Evolutionary conservation across 306 rosid genomes (phyloP), one percentile per base, ranked within the genome.

Genomic region (Pyrus bretschneideri): DNA sequence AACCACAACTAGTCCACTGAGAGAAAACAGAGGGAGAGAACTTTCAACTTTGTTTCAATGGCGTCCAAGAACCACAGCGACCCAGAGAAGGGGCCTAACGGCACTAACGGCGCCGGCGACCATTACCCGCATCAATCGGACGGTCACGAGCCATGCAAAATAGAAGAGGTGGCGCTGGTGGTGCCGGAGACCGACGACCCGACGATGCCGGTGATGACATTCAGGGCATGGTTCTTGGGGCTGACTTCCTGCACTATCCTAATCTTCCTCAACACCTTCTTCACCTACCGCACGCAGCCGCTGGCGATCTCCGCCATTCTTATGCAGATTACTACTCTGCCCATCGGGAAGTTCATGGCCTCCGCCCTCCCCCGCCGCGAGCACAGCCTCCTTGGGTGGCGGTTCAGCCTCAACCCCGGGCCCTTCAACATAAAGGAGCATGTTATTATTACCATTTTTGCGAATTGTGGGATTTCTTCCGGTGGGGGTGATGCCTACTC

Each of bases 401-500:
- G 75, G 5, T 92, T 87, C 70, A 85, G 74, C 67, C 73, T 96
- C 66, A 96, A 96, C 33, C 97, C 98, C 2, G 99, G 97, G 1
- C 97, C 98, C 0, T 96, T 96, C 68, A 96, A 96, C 69, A 90
- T 96, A 85, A 96, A 96, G 80, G 99, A 96, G 77, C 99, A 96
- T 57, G 99, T 96, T 29, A 89, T 96, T 69, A 89, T 96, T 77
- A 92, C 98, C 81, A 88, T 96, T 30, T 92, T 96, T 35, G 99
- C 99, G 2, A 95, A 95, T 22, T 95, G 97, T 29, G 97, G 97
- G 2, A 85, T 95, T 3, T 87, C 98, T 14, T 11, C 21, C 38
- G 99, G 99, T n/a, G 98, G 99, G 0, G 99, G 99, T 45, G 99
- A 96, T 74, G 98, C 97, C 44, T 96, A 96, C 81, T 96, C 98